These are phyloP conservation scores for Pythium rhizo-oryzae DNA, from an alignment of 352 stramenopile species.

Conservation along the genomic window DNA sequence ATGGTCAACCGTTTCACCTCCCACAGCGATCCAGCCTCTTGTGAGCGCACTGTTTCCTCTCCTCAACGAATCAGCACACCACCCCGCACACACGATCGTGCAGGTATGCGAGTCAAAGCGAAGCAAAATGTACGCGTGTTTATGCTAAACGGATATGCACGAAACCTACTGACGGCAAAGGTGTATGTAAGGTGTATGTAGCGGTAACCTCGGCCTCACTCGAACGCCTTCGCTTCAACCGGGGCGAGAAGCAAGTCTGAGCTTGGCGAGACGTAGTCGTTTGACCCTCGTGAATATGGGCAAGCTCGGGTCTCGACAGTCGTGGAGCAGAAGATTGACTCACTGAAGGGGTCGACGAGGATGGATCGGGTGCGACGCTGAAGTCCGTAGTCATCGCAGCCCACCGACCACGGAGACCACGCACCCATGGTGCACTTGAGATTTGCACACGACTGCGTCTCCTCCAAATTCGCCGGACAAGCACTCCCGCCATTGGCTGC, in stretches of 20 bases:
- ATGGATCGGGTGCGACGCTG: slow-evolving; percentile 40
- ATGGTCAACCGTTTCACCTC: not conserved
- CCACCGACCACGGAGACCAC: slow-evolving; percentile 33
- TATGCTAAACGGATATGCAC: no score
- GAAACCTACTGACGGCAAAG: no score
- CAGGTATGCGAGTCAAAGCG: not conserved
- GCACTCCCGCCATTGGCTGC: slow-evolving; percentile 34
- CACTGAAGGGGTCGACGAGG: slow-evolving; percentile 34
- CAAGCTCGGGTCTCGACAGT: slow-evolving; percentile 35
- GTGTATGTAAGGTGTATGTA: no score
- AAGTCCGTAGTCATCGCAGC: slow-evolving; percentile 38
- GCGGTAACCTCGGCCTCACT: not conserved
- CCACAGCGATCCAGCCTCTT: not conserved
- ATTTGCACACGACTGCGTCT: slow-evolving; percentile 29
- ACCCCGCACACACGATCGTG: no score
- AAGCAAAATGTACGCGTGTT: not conserved
- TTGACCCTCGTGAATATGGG: slow-evolving; percentile 36
- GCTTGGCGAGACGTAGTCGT: slow-evolving; percentile 32
- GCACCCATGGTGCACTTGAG: slow-evolving; percentile 34
- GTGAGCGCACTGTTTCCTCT: no score
- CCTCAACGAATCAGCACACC: not conserved
- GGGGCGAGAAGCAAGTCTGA: slow-evolving; percentile 18
- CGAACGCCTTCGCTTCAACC: slow-evolving; percentile 36
- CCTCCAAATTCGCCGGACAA: slow-evolving; percentile 23
- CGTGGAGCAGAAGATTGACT: slow-evolving; percentile 24